Evolutionary conservation across 2,329 filamentous ascomycete genomes (phyloP).

Genomic region (Chalaropsis thielavioides): DNA sequence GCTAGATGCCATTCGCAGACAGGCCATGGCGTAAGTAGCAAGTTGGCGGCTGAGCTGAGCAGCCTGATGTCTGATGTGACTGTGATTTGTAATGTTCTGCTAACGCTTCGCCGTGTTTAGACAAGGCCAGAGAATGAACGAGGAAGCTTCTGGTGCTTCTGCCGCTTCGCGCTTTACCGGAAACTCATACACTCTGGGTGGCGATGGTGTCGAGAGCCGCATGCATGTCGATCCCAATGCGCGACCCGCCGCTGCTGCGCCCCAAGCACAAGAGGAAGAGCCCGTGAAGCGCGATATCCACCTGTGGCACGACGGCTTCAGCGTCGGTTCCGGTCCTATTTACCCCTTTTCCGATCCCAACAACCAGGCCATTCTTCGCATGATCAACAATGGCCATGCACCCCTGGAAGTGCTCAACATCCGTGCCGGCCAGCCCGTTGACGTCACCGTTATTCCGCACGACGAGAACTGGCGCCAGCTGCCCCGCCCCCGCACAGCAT

Average conservation of each 20-base stretch:
- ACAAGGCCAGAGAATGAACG: conserved; percentile 7
- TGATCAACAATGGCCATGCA: conserved; percentile 64
- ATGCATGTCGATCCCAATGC: conserved; percentile 46
- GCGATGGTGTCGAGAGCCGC: conserved; percentile 58
- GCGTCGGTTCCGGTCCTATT: conserved; percentile 66
- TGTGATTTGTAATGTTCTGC: not conserved
- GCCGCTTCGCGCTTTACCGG: conserved; percentile 50
- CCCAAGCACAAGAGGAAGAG: conserved; percentile 32
- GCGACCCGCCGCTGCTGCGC: conserved; percentile 19
- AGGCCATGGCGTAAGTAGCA: conserved; percentile 42
- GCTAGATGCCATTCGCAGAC: conserved; percentile 49
- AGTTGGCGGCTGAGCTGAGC: not conserved
- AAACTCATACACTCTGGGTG: conserved; percentile 60
- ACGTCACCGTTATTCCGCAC: conserved; percentile 65
- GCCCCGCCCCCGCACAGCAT: conserved; percentile 64
- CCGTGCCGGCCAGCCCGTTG: conserved; percentile 56
- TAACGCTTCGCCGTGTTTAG: not conserved
- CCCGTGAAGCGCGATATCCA: conserved; percentile 46
- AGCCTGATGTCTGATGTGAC: not conserved
- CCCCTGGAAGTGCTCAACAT: conserved; percentile 69
- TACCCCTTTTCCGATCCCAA: conserved; percentile 65
- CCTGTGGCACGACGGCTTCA: conserved; percentile 74
- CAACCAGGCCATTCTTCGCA: conserved; percentile 55
- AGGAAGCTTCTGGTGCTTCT: conserved; percentile 27
- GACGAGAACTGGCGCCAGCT: conserved; percentile 58